Evolutionary conservation across 148 eudicot genomes (phyloP), one percentile per base, ranked within the genome.

Genomic region (Cornus controversa): DNA sequence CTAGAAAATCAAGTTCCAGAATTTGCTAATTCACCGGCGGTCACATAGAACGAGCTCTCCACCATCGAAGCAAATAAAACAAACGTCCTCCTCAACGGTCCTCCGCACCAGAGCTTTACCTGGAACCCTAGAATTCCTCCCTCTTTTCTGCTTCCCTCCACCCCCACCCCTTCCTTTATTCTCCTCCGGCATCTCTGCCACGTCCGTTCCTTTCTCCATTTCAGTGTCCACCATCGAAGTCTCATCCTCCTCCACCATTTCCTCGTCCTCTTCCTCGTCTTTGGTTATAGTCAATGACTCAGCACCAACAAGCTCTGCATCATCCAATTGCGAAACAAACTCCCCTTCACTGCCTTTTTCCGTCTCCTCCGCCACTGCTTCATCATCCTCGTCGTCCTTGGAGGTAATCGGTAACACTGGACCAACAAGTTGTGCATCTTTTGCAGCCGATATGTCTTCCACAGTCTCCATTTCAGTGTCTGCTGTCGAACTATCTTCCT

Each of bases 41-140:
- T 95, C 99, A 86, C 99, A 95, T 14, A 95, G 90, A 81, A 95
- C 94, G 74, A 95, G 91, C 75, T 91, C 88, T 26, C 99, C 99
- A 26, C 99, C 99, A 80, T 95, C 99, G 54, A 95, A 92, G 84
- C 99, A 95, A 62, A 95, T 89, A 82, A 95, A 95, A 80, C 99
- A 95, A 78, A 95, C 97, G 83, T 95, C 99, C 79, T 95, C 99
- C 54, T 89, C 98, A 10, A 76, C 81, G 37, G 71, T 75, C 86
- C 87, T 90, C 85, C 83, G 80, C 25, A 78, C 66, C 37, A 87
- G 76, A 26, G 82, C 64, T 86, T 72, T 94, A 34, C 80, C 79
- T 3, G 75, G 20, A 65, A 79, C 70, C 78, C 84, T 86, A 7
- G 90, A 54, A 31, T 73, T 87, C 77, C 83, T 82, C 28, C 86